These are phyloP conservation scores for Komagataea norvegica DNA, from an alignment of 1,139 yeast genomes.

Conservation along the genomic window DNA sequence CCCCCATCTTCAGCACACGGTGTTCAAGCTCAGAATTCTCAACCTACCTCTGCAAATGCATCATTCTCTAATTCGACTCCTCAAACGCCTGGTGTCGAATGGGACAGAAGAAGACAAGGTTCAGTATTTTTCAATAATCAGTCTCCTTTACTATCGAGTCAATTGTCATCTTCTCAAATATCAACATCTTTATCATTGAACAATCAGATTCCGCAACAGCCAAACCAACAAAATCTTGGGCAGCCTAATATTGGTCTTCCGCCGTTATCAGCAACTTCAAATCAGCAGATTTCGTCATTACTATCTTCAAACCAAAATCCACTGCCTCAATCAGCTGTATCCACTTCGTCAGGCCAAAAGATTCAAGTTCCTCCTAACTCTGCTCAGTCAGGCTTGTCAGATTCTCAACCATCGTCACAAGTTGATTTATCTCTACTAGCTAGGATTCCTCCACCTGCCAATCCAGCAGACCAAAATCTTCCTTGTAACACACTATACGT, in stretches of 20 bases:
- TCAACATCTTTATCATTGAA: constrained; percentile 21
- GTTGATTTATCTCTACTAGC: constrained; percentile 65
- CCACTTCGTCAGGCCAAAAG: constrained; percentile 2
- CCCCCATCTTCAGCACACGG: constrained; percentile 7
- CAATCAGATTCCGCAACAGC: constrained; percentile 9
- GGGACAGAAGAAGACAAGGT: constrained; percentile 31
- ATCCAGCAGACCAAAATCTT: constrained; percentile 98
- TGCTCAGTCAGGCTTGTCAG: constrained; percentile 2
- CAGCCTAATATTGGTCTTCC: constrained; percentile 4
- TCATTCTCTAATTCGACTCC: constrained; percentile 20
- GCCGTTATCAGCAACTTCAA: constrained; percentile 9
- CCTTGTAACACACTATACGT: constrained; percentile 97
- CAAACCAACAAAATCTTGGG: background rate
- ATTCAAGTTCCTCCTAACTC: background rate
- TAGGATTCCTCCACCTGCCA: constrained; percentile 91
- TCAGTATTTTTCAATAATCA: constrained; percentile 28
- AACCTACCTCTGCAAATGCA: constrained; percentile 13
- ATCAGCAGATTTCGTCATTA: constrained; percentile 1
- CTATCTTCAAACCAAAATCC: constrained; percentile 7
- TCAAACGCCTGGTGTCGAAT: constrained; percentile 25
- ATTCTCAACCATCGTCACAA: constrained; percentile 38
- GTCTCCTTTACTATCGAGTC: constrained; percentile 24
- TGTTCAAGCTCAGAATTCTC: constrained; percentile 14
- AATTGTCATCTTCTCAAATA: constrained; percentile 25
- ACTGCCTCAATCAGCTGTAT: constrained; percentile 8